Evolutionary conservation across 805 yeast genomes (phyloP), one percentile per base, ranked within the genome.

Genomic region (Candida morakotiae): DNA sequence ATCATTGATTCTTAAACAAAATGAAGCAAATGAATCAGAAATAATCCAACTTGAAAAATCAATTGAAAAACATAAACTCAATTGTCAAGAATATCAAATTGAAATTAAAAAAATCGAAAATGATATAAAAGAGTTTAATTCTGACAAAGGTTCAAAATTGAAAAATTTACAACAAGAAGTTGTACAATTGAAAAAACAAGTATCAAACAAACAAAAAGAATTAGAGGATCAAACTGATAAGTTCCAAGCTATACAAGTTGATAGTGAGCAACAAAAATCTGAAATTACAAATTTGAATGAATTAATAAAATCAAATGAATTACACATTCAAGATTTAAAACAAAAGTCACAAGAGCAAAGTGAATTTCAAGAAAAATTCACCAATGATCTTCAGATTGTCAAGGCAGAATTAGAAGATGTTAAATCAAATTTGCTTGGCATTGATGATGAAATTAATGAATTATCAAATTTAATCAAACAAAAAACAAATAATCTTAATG

Each of bases 51-150:
- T 83, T 16, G 52, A 62, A 14, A 47, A 51, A 4, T 54, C 60
- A 16, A 68, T 81, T 4, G 37, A 46, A 1, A 57, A 57, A 5
- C 67, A 71, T 13, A 53, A 62, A 14, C 45, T 51, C 2, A 48
- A 56, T 11, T 55, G 66, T 3, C 37, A 47, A 1, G 49, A 48
- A 2, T 67, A 65, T 27, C 55, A 64, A 22, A 40, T 39, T 0
- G 83, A 81, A 20, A 73, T 85, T 9, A 46, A 49, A 3, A 53
- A 54, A 6, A 79, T 85, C 37, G 85, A 84, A 51, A 73, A 65
- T 13, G 98, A 93, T 55, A 85, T 88, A 65, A 68, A 72, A 36
- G 98, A 93, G 49, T 91, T 88, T 55, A 77, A 75, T 41, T 65
- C 64, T 30, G 83, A 94, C 55, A 89, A 88, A 48, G 87, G 89